These are phyloP conservation scores for Carpinus fangiana DNA, from an alignment of 306 rosid genomes.

Conservation along the genomic window DNA sequence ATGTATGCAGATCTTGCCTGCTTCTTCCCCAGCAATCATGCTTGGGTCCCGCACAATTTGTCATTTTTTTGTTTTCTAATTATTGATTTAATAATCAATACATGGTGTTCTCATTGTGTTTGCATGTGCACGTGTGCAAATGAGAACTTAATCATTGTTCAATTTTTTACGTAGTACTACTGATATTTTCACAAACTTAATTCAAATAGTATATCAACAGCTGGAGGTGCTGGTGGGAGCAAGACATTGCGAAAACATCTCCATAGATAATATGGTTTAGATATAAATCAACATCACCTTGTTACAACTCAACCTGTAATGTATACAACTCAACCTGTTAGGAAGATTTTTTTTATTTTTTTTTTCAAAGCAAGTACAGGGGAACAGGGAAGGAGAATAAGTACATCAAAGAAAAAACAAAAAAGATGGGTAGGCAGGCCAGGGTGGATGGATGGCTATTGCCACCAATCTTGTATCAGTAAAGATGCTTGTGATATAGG, in stretches of 20 bases:
- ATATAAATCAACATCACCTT: not conserved
- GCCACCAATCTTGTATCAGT: too few relatives aligned
- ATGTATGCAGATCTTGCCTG: not conserved
- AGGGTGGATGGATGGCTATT: too few relatives aligned
- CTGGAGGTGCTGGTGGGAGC: constrained; percentile 21
- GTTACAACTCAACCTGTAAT: too few relatives aligned
- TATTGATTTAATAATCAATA: too few relatives aligned
- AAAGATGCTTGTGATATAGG: not conserved
- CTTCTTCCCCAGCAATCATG: not conserved
- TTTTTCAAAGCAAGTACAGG: too few relatives aligned
- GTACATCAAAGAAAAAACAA: too few relatives aligned
- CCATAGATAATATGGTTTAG: not conserved
- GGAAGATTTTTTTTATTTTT: too few relatives aligned
- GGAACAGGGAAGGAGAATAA: too few relatives aligned
- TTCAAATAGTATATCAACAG: not conserved
- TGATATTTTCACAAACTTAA: not conserved
- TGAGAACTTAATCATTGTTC: not conserved
- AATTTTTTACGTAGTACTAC: not conserved
- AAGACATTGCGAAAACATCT: constrained; percentile 28
- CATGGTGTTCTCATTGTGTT: not conserved
- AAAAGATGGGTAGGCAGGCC: too few relatives aligned
- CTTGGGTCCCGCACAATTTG: not conserved
- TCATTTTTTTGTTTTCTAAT: not conserved
- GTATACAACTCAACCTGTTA: too few relatives aligned
- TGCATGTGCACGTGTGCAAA: not conserved